Conservation (phyloP, 805 yeast genomes). For the Grigorovia transvaalensis region DNA sequence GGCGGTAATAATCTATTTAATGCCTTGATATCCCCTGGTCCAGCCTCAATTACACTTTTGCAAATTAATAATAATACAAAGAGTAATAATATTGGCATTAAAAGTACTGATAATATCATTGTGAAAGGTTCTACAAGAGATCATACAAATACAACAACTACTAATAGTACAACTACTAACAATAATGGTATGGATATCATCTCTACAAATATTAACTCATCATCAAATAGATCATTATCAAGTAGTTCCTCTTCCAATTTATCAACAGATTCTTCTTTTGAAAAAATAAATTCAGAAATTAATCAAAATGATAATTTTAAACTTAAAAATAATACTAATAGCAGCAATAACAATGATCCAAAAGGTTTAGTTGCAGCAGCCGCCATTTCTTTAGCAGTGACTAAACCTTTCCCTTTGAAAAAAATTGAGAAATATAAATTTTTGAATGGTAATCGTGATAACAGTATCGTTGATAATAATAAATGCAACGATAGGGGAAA, state of each 20-base stretch:
- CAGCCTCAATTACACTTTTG: constrained; percentile 33
- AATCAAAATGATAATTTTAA: too few relatives aligned
- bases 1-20: constrained; percentile 8
- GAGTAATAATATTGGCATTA: neutral
- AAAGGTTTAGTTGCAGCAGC: constrained; percentile 56
- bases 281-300: neutral
- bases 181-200: neutral
- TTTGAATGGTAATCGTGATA: neutral
- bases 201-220: neutral
- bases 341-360: constrained; percentile 1
- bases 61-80: neutral
- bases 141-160: too few relatives aligned
- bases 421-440: neutral
- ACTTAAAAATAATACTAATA: neutral
- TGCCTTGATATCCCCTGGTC: constrained; percentile 35
- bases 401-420: constrained; percentile 51
- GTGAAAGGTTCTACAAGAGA: too few relatives aligned
- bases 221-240: neutral
- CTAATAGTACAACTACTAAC: too few relatives aligned
- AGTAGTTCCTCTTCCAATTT: neutral
- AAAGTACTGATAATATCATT: too few relatives aligned
- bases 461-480: neutral
- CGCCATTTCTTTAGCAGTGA: constrained; percentile 75
- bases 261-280: neutral
- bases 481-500: neutral